Evolutionary conservation across 2,329 filamentous ascomycete species (phyloP), one percentile per base, ranked within the genome.

Genomic region (Aspergillus sp.): DNA sequence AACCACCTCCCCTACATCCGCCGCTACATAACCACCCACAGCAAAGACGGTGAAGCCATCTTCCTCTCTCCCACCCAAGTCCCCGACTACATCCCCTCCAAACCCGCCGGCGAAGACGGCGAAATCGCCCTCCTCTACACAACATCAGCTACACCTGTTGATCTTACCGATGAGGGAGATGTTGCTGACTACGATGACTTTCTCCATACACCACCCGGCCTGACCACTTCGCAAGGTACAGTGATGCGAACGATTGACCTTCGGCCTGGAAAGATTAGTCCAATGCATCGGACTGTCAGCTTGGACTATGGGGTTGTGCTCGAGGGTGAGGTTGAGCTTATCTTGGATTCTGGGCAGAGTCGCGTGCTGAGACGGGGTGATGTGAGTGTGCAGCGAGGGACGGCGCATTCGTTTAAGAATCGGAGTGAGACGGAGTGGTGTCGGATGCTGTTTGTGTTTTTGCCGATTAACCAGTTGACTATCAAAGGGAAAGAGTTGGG

Each of bases 401-500:
- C 64, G 27, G 60, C 56, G 3, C 63, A 65, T 59, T 60, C 60
- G 0, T 65, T 53, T 53, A 50, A 53, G 1, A 65, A 65, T 49
- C 50, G 55, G 4, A 63, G 58, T 47, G 17, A 46, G 4, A 46
- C 53, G 12, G 51, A 58, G 17, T 65, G 63, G 63, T 60, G 56
- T 41, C 60, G 63, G 7, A 41, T 65, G 53, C n/a, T 65, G 12
- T 64, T 65, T 60, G 58, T 64, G 1, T 65, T 61, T 50, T 41
- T 64, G 47, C 61, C 62, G 6, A 63, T 64, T 52, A 44, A 59
- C 22, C 55, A 55, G 33, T 23, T 65, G 43, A 55, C 33, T 2
- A 68, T 75, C 41, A 67, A 83, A 9, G 66, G 63, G 13, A 72
- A 74, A 53, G 80, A 83, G 57, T 60, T 84, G 59, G 74, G 77